Evolutionary conservation across 768 basidiomycete genomes (phyloP), one percentile per base, ranked within the genome.

Genomic region (Pleurotus salmoneostramineus): DNA sequence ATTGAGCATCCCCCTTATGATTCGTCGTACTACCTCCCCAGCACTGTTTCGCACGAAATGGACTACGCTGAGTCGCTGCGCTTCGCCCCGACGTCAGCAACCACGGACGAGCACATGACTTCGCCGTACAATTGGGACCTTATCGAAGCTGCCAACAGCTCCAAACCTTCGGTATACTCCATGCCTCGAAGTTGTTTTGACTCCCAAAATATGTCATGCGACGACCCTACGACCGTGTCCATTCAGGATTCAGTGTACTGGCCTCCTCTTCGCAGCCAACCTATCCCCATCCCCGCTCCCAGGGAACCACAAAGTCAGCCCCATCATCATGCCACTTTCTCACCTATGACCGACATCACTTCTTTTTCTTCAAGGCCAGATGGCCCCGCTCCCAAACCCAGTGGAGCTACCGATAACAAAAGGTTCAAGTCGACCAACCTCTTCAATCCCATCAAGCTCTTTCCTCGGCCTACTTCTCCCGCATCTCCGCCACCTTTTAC

Each of bases 1-100:
- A 82, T 88, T 49, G 88, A 89, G 69, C 79, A 81, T 56, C 84
- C 81, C 56, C 77, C 79, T 10, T 84, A 82, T 63, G 78, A 81
- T 14, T 83, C 83, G 0, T 79, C 81, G 56, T 84, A 81, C 62
- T 84, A 79, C 63, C 70, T 83, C 56, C 73, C 74, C 56, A 79
- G 77, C 37, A 74, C 80, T 2, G 67, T 73, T 37, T 75, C 77
- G 14, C 59, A 71, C 12, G 74, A 77, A 15, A 73, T 71, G 62
- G 62, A 68, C 32, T 74, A 11, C 71, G 74, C 27, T 75, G 73
- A 56, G 70, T 73, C 57, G 60, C 76, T 34, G 67, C 74, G 50
- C 65, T 66, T 46, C 70, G 75, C 61, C 76, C 71, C 63, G 59
- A 78, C 79, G 10, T 73, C 72, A 10, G 73, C 71, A n/a, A 79